phyloP scores from a whole-genome alignment of 495 filamentous ascomycete species.

The Penicillium psychrofluorescens region DNA sequence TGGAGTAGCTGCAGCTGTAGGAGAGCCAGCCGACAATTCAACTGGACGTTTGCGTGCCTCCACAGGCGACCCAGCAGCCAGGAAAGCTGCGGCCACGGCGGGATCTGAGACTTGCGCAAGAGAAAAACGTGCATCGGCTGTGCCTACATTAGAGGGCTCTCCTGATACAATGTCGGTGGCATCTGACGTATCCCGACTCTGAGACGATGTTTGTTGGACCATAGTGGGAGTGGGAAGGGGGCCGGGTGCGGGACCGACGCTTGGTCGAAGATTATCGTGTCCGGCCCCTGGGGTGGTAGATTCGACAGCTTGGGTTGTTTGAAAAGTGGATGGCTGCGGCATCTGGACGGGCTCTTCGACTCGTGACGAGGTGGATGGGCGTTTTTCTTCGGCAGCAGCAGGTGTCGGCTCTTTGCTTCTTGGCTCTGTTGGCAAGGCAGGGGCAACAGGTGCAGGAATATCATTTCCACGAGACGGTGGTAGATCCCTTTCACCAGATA shows the following conservation, averaged over 20 bases:
- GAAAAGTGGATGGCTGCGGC: not conserved
- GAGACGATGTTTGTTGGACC: too few relatives aligned
- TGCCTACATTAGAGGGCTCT: too few relatives aligned
- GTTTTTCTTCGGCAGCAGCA: constrained; percentile 4
- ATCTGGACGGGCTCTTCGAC: not conserved
- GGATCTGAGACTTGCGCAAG: too few relatives aligned
- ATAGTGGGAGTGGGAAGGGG: too few relatives aligned
- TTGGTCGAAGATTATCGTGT: not conserved
- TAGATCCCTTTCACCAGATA: constrained; percentile 12
- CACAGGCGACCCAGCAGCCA: too few relatives aligned
- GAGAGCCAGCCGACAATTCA: too few relatives aligned
- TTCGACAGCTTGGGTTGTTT: not conserved
- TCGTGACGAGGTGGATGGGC: not conserved
- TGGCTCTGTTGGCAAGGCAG: constrained; percentile 13
- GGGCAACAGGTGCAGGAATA: constrained; percentile 10
- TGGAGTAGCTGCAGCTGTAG: too few relatives aligned
- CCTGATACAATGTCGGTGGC: constrained; percentile 3
- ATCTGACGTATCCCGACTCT: constrained; percentile 16
- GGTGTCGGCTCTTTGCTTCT: constrained; percentile 18
- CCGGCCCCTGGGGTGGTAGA: not conserved
- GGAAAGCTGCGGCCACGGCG: too few relatives aligned
- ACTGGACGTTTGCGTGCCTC: too few relatives aligned
- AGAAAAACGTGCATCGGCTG: too few relatives aligned
- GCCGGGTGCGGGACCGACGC: not conserved
- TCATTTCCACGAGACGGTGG: constrained; percentile 22